phyloP scores from a whole-genome alignment of 176 grass and related monocot species.

The Rhipidocladum racemiflorum region DNA sequence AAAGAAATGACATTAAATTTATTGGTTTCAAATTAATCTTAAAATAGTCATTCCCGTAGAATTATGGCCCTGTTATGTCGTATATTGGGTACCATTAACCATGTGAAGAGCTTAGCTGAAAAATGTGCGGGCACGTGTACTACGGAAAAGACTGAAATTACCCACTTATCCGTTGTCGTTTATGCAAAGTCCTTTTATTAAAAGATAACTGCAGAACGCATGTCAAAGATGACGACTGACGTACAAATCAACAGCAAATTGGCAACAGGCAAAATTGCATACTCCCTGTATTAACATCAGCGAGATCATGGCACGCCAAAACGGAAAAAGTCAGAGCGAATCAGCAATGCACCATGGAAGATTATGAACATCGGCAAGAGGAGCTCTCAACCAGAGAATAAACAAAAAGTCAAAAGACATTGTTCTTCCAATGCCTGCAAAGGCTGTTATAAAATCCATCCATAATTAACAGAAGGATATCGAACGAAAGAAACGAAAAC shows the following conservation, averaged over 20 bases:
- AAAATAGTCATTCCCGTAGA: too few relatives aligned
- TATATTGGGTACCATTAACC: too few relatives aligned
- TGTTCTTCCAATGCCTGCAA: slow-evolving; percentile 34
- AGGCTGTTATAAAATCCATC: slow-evolving; percentile 38
- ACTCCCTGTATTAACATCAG: not conserved
- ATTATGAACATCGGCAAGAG: not conserved
- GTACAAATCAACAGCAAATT: not conserved
- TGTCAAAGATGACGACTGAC: not conserved
- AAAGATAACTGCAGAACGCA: too few relatives aligned
- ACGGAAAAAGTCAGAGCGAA: not conserved
- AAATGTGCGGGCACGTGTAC: too few relatives aligned
- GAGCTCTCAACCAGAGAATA: not conserved
- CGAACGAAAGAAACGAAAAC: slow-evolving; percentile 12
- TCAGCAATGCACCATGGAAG: not conserved
- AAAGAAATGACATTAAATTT: too few relatives aligned
- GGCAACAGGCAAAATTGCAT: not conserved
- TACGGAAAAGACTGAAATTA: too few relatives aligned
- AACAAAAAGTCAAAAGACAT: slow-evolving; percentile 15
- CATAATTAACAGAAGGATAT: slow-evolving; percentile 34
- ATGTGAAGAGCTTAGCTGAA: too few relatives aligned
- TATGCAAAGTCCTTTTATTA: too few relatives aligned
- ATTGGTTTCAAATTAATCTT: too few relatives aligned
- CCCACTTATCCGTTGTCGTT: too few relatives aligned
- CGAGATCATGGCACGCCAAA: not conserved
- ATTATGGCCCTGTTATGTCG: too few relatives aligned